Conservation (phyloP, 2,329 filamentous ascomycete genomes). For the Plenodomus biglobosus region DNA sequence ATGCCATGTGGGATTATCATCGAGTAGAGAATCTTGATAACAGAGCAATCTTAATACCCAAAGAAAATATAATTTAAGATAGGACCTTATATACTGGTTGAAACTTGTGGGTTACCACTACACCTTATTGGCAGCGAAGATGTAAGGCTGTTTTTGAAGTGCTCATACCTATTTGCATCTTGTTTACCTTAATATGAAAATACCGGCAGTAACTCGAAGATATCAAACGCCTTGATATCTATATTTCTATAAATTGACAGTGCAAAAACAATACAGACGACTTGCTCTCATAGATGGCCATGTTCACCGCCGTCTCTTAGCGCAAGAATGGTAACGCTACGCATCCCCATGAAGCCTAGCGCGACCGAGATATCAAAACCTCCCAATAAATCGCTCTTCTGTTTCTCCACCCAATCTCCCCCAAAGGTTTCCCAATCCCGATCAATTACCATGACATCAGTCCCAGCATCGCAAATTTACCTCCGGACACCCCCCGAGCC, state of each 20-base stretch:
- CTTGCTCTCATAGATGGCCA: too few species aligned
- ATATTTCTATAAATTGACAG: neutral
- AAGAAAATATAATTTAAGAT: neutral
- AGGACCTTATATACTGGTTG: too few species aligned
- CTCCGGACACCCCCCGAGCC: slow-evolving; percentile 24
- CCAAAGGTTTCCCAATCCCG: neutral
- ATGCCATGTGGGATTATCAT: neutral
- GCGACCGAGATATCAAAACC: slow-evolving; percentile 15
- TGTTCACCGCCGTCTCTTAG: neutral
- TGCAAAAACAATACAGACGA: too few species aligned
- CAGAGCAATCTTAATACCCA: neutral
- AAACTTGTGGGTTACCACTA: too few species aligned
- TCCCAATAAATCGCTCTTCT: slow-evolving; percentile 9
- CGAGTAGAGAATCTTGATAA: neutral
- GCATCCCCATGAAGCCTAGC: slow-evolving; percentile 9
- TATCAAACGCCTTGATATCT: too few species aligned
- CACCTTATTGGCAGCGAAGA: neutral
- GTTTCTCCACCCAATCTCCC: slow-evolving; percentile 1
- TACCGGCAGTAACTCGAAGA: too few species aligned
- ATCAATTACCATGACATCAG: slow-evolving; percentile 9
- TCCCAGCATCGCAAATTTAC: slow-evolving; percentile 27
- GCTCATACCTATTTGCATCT: too few species aligned
- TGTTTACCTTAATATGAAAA: too few species aligned
- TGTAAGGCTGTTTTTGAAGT: too few species aligned
- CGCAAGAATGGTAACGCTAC: slow-evolving; percentile 1